Percentiles rank a stretch among this genome's conserved stretches.
phyloP scores from a whole-genome alignment of 371 early-diverging fungal genomes.

The Dichotomocladium elegans region DNA sequence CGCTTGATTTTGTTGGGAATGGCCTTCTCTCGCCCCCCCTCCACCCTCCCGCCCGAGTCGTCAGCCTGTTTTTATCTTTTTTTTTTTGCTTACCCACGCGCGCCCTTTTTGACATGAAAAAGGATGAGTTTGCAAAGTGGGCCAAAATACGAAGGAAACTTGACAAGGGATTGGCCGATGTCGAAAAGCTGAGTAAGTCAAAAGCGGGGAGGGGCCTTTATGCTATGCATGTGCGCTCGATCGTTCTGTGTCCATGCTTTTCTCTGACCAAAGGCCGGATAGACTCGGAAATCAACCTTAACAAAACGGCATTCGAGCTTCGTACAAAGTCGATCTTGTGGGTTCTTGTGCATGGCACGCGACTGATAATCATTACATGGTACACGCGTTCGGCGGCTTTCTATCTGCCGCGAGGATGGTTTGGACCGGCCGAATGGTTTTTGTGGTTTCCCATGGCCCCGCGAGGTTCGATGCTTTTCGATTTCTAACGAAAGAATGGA shows the following conservation, averaged over 20 bases:
- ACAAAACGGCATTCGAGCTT: constrained; percentile 74
- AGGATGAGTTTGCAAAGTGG: constrained; percentile 95
- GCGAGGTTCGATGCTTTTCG: constrained; percentile 38
- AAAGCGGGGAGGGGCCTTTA: background rate
- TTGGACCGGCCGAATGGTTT: constrained; percentile 72
- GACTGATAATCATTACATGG: constrained; percentile 63
- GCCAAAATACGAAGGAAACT: constrained; percentile 85
- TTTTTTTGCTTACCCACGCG: no score
- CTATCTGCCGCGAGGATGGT: constrained; percentile 80
- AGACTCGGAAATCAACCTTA: constrained; percentile 64
- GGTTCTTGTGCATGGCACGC: constrained; percentile 67
- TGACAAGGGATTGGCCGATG: constrained; percentile 65
- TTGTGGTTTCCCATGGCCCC: constrained; percentile 82
- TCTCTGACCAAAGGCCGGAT: background rate
- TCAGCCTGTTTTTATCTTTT: no score
- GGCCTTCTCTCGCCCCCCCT: no score
- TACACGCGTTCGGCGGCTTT: constrained; percentile 75
- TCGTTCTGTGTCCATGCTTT: background rate
- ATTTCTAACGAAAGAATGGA: background rate
- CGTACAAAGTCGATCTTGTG: constrained; percentile 73
- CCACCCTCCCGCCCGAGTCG: no score
- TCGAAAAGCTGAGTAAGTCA: constrained; percentile 58
- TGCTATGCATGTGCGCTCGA: background rate
- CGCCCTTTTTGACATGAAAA: background rate
- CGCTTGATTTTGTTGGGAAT: no score